Evolutionary conservation across 164 flowering plant species (phyloP), one percentile per base, ranked within the genome.

Genomic region (Vitis rotundifolia): DNA sequence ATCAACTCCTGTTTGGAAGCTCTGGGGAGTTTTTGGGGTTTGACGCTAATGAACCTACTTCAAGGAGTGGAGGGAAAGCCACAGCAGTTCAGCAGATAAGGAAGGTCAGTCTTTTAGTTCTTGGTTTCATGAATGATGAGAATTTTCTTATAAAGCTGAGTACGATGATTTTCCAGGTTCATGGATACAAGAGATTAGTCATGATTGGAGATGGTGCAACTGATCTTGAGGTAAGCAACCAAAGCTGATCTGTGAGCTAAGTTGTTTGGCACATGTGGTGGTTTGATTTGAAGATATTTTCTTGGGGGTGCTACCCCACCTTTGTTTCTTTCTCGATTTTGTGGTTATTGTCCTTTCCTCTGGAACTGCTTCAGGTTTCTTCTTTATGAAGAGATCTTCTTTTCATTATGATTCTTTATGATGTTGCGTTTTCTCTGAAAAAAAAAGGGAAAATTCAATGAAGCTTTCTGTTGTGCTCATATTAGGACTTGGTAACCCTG

Each of bases 121-220:
- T n/a, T 5, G 28, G 51, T 55, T 55, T 52, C 12, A 22, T 68
- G 16, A 10, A 61, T 68, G 37, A 14, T 29, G 28, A 48, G 12
- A 16, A 10, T 9, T 44, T 51, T 47, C 18, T 68, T 51, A 44
- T 49, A 50, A 63, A 37, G 57, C 75, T 78, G 50, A 68, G 67
- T 61, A 18, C 16, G 49, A 19, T 69, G 57, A 9, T 49, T 68
- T 72, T 80, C 50, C 86, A 96, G 99, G 87, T 75, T 70, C 86
- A 76, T 74, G 86, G 84, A 49, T 92, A 90, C 91, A 87, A 86
- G 80, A 44, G 79, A 54, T 59, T 96, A 72, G 89, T 83, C 78
- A 96, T 96, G 99, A 87, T 93, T 78, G 99, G 98, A n/a, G 99
- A 96, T 82, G 98, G 97, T 56, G 98, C 97, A 57, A 96, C 99